Conservation (phyloP, 495 filamentous ascomycete genomes). For the Astrothelium macrocarpum region DNA sequence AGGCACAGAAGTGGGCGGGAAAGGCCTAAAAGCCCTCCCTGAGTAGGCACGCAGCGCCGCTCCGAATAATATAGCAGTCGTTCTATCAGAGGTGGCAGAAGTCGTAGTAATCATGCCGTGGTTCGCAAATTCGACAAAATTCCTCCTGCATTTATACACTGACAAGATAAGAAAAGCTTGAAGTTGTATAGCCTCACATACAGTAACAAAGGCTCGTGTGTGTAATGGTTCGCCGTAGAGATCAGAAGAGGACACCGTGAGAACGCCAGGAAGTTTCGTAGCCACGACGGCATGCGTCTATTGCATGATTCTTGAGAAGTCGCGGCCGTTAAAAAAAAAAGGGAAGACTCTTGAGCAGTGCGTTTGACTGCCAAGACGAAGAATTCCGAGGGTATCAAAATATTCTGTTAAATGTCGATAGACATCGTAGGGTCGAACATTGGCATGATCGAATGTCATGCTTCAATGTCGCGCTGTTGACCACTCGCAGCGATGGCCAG, state of each 20-base stretch:
- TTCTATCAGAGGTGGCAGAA: conserved; percentile 7
- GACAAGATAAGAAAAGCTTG: neutral
- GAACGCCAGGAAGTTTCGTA: conserved; percentile 11
- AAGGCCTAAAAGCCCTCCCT: neutral
- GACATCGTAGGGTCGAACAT: neutral
- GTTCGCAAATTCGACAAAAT: neutral
- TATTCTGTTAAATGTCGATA: neutral
- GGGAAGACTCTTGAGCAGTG: neutral
- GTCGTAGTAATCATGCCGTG: too few species aligned
- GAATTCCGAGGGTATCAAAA: conserved; percentile 1
- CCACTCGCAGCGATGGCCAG: conserved; percentile 23
- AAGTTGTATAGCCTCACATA: neutral
- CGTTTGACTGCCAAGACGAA: neutral
- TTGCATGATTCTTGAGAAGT: conserved; percentile 11
- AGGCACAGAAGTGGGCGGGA: too few species aligned
- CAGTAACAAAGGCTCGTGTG: neutral
- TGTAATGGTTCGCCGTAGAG: neutral
- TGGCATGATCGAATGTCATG: neutral
- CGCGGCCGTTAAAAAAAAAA: conserved; percentile 10
- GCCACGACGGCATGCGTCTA: conserved; percentile 30
- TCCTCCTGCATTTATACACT: neutral
- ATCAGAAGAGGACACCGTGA: neutral
- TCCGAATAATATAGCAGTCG: neutral
- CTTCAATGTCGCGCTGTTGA: conserved; percentile 25
- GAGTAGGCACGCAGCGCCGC: too few species aligned